Conservation (phyloP, 345 rosid species). For the Jatropha curcas region DNA sequence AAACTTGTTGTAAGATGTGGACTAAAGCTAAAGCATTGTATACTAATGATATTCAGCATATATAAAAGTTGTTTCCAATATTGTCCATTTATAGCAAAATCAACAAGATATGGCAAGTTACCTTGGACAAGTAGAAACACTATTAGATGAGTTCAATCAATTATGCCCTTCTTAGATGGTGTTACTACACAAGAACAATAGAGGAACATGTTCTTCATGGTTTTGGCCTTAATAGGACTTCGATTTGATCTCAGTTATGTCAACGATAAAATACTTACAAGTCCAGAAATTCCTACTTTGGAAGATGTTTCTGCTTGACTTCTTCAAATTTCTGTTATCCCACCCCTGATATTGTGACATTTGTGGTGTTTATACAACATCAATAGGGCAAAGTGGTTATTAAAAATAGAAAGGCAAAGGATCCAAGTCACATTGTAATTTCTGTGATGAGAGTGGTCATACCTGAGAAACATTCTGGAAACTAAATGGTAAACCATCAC, state of each 20-base stretch:
- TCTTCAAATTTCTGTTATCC: neutral
- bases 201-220: neutral
- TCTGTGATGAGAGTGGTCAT: neutral
- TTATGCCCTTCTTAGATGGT: neutral
- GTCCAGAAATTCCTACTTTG: neutral
- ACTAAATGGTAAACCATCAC: neutral
- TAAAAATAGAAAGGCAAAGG: neutral
- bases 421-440: neutral
- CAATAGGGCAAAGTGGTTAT: neutral
- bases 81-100: neutral
- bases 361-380: neutral
- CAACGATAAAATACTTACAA: neutral
- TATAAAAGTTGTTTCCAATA: neutral
- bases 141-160: neutral
- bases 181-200: neutral
- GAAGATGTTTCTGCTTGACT: neutral
- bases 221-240: neutral
- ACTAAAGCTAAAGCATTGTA: neutral
- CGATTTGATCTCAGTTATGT: neutral
- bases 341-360: neutral
- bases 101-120: neutral
- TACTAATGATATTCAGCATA: neutral
- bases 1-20: neutral
- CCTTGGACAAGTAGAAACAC: neutral
- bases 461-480: neutral